Conservation (phyloP, 192 early-diverging fungal species). For the Lobosporangium transversale region DNA sequence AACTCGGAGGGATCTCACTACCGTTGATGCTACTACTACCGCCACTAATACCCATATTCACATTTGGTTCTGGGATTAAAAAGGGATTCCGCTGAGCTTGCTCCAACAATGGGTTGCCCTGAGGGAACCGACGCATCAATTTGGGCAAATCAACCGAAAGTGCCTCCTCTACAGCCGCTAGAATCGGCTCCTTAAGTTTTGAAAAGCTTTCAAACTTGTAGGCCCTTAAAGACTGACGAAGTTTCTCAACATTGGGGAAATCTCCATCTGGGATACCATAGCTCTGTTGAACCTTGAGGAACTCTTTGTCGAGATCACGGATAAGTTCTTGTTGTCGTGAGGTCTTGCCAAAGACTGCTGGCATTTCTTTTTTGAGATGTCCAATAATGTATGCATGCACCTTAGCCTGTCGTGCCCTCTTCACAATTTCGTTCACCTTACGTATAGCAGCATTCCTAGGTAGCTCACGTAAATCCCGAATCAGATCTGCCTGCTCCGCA, state of each 20-base stretch:
- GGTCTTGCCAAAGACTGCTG: slow-evolving; percentile 81
- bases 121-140: slow-evolving; percentile 81
- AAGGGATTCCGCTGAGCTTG: slow-evolving; percentile 68
- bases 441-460: slow-evolving; percentile 85
- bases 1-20: slow-evolving; percentile 56
- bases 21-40: no score
- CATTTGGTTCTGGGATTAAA: slow-evolving; percentile 11
- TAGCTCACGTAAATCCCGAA: slow-evolving; percentile 76
- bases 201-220: slow-evolving; percentile 88
- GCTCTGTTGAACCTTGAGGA: slow-evolving; percentile 74
- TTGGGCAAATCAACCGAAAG: slow-evolving; percentile 77
- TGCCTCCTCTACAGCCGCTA: slow-evolving; percentile 77
- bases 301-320: slow-evolving; percentile 77
- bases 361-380: slow-evolving; percentile 86
- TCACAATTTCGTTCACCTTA: slow-evolving; percentile 92
- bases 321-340: slow-evolving; percentile 80
- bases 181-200: slow-evolving; percentile 74
- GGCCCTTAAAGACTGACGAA: slow-evolving; percentile 70
- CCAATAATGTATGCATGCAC: slow-evolving; percentile 89
- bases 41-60: slow-evolving; percentile 14
- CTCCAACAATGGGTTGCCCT: slow-evolving; percentile 77
- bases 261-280: slow-evolving; percentile 82
- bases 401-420: slow-evolving; percentile 78
- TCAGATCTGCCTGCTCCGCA: slow-evolving; percentile 80
- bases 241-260: slow-evolving; percentile 83